Evolutionary conservation across 2,329 filamentous ascomycete genomes (phyloP).

Genomic region (Diaporthe eres): DNA sequence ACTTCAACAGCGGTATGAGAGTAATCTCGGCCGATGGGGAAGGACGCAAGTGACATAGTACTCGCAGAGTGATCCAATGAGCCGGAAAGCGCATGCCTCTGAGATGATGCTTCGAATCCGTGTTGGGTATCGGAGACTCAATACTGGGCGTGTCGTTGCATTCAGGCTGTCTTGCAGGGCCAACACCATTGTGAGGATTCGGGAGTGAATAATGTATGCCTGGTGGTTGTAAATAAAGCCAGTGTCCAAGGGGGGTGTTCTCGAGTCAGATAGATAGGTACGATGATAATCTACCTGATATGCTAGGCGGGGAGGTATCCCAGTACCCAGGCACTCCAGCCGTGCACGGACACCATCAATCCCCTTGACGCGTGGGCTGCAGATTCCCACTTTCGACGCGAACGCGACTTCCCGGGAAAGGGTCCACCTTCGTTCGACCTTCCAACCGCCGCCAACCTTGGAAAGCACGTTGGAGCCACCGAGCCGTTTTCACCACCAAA

Average conservation of each 20-base stretch:
- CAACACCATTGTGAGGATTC: background rate
- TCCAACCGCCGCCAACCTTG: conserved; percentile 33
- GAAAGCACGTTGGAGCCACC: conserved; percentile 20
- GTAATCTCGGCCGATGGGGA: background rate
- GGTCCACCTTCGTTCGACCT: conserved; percentile 27
- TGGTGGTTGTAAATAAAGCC: conserved; percentile 13
- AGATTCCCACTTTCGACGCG: conserved; percentile 36
- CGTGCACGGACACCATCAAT: conserved; percentile 13
- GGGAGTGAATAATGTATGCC: background rate
- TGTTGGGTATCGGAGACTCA: background rate
- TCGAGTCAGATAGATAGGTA: conserved; percentile 10
- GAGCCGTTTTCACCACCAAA: conserved; percentile 4
- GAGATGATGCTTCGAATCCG: background rate
- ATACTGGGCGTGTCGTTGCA: background rate
- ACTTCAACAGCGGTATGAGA: background rate
- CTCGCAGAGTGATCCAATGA: background rate
- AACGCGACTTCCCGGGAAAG: conserved; percentile 34
- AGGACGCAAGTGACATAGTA: background rate
- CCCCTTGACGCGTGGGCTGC: conserved; percentile 29
- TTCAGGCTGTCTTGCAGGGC: background rate
- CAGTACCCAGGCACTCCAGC: background rate
- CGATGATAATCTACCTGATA: background rate
- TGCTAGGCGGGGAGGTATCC: background rate
- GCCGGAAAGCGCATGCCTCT: background rate
- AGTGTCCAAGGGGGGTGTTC: background rate